phyloP scores from a whole-genome alignment of 805 yeast species.

The Yarrowia sp. region DNA sequence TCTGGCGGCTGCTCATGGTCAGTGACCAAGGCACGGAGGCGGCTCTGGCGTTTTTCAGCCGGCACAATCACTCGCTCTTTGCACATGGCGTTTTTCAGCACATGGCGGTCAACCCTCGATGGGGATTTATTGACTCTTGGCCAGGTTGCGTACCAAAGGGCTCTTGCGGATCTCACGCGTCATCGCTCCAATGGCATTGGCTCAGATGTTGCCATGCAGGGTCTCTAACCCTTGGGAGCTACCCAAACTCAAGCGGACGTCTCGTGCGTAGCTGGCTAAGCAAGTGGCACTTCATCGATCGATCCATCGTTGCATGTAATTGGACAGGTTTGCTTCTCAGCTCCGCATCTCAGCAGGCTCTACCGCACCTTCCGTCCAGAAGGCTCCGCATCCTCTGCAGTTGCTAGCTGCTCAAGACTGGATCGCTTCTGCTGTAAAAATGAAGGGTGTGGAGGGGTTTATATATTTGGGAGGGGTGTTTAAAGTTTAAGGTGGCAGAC shows the following conservation, averaged over 20 bases:
- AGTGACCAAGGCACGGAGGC: constrained; percentile 3
- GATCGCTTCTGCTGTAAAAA: constrained; percentile 4
- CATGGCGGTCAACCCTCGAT: background rate
- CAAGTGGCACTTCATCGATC: background rate
- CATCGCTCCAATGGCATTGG: background rate
- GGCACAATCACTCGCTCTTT: constrained; percentile 9
- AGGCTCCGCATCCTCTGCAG: background rate
- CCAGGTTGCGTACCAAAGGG: too few species aligned
- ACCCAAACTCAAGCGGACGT: constrained; percentile 20
- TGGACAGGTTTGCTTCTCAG: constrained; percentile 20
- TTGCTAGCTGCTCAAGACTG: constrained; percentile 12
- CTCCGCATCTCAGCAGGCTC: constrained; percentile 14
- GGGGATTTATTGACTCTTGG: background rate
- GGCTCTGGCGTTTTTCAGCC: constrained; percentile 17
- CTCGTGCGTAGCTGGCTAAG: constrained; percentile 10
- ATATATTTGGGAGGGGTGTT: background rate
- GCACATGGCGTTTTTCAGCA: constrained; percentile 4
- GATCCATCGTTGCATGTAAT: constrained; percentile 5
- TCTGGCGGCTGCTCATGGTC: constrained; percentile 7
- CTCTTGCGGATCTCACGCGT: too few species aligned
- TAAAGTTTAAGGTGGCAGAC: too few species aligned
- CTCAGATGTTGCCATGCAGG: constrained; percentile 15
- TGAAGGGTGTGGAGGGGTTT: background rate
- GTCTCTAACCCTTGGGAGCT: constrained; percentile 12
- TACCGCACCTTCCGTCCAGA: constrained; percentile 15